These are phyloP conservation scores for Populus trichocarpa DNA, from an alignment of 441 rosid genomes.

Conservation along the genomic window DNA sequence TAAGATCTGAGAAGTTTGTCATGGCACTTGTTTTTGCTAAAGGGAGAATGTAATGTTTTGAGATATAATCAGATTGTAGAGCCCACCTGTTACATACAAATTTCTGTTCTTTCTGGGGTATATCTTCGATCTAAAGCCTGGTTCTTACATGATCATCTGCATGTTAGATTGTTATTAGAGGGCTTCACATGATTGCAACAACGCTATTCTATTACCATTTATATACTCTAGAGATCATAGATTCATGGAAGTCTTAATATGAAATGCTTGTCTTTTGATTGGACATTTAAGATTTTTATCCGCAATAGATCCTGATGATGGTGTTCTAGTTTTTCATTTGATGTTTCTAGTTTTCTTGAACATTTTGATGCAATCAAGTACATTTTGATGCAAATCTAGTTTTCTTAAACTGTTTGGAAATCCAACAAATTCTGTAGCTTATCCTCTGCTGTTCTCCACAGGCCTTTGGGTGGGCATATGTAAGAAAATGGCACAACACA, in stretches of 20 bases:
- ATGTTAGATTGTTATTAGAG: background rate
- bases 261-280: background rate
- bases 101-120: no score
- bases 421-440: background rate
- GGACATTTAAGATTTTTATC: background rate
- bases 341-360: no score
- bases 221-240: background rate
- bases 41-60: background rate
- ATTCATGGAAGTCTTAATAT: background rate
- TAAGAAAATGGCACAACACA: conserved; percentile 69
- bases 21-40: background rate
- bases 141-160: background rate
- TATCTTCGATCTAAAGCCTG: no score
- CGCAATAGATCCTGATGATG: background rate
- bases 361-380: no score
- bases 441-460: conserved; percentile 17
- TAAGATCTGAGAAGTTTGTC: background rate
- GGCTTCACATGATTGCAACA: background rate
- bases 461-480: conserved; percentile 97
- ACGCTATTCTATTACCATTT: background rate
- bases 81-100: background rate
- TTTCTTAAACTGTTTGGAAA: background rate
- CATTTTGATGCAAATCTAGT: background rate
- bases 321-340: background rate
- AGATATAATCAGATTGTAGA: background rate